Percentiles rank a stretch among this genome's conserved stretches.
Conservation (phyloP, 257 asterid genomes). For the Gentiana macrophylla region DNA sequence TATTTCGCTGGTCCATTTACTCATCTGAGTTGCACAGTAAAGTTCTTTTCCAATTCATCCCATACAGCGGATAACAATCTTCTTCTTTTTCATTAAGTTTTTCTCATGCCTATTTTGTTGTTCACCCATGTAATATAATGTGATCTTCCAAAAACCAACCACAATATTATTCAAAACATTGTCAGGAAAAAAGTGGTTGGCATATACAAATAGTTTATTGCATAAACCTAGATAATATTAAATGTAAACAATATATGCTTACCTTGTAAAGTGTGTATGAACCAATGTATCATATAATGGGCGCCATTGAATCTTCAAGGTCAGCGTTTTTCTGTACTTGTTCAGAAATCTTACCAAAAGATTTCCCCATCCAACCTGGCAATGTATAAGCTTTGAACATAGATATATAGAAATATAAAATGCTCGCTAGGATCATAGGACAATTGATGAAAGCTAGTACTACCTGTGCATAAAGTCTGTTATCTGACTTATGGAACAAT, state of each 20-base stretch:
- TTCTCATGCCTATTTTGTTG: too few species aligned
- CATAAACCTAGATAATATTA: too few species aligned
- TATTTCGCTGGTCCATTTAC: too few species aligned
- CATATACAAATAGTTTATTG: neutral
- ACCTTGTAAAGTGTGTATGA: slow-evolving; percentile 87
- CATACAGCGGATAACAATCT: too few species aligned
- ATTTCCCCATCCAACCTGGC: slow-evolving; percentile 96
- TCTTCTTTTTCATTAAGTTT: too few species aligned
- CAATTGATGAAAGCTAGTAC: slow-evolving; percentile 5
- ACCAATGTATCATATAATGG: slow-evolving; percentile 73
- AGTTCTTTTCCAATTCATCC: too few species aligned
- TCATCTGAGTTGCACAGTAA: too few species aligned
- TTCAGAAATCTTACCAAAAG: slow-evolving; percentile 72
- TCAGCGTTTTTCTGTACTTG: slow-evolving; percentile 70
- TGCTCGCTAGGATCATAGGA: slow-evolving; percentile 9
- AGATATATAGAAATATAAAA: slow-evolving; percentile 11
- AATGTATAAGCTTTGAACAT: slow-evolving; percentile 12
- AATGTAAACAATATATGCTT: slow-evolving; percentile 6
- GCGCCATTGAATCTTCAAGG: slow-evolving; percentile 79
- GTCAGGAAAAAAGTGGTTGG: neutral
- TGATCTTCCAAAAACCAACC: too few species aligned
- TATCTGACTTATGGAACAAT: slow-evolving; percentile 54
- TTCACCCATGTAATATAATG: too few species aligned
- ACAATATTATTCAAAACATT: too few species aligned
- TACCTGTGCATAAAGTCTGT: slow-evolving; percentile 83